Conservation (phyloP, 2,329 filamentous ascomycete genomes). For the Lizonia empirigonia region DNA sequence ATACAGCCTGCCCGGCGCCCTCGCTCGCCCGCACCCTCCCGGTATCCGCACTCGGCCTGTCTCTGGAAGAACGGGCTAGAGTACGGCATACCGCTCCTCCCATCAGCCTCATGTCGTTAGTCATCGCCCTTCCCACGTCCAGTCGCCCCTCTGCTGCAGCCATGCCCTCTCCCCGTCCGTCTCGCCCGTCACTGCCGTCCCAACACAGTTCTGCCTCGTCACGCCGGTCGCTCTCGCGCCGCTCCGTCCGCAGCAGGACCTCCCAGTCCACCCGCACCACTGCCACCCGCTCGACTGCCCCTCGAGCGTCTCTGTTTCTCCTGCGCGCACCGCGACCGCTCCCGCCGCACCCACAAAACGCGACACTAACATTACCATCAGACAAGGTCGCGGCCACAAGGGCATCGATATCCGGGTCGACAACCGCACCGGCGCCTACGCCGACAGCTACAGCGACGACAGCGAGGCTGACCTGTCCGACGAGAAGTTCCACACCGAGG, state of each 20-base stretch:
- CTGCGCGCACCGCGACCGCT: constrained; percentile 24
- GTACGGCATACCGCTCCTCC: constrained; percentile 39
- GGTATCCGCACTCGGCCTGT: constrained; percentile 44
- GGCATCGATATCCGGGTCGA: constrained; percentile 45
- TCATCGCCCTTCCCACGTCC: constrained; percentile 46
- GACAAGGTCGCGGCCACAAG: constrained; percentile 41
- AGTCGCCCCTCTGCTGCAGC: constrained; percentile 11
- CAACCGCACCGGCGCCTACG: constrained; percentile 46
- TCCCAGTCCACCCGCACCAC: constrained; percentile 34
- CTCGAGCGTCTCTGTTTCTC: constrained; percentile 40
- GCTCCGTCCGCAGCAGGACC: constrained; percentile 33
- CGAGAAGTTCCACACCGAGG: constrained; percentile 36
- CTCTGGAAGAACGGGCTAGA: constrained; percentile 49
- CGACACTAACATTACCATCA: constrained; percentile 48
- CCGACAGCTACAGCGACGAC: constrained; percentile 31
- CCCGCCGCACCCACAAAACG: no score
- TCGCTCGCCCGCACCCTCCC: constrained; percentile 28
- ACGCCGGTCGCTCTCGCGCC: constrained; percentile 40
- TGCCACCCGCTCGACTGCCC: constrained; percentile 29
- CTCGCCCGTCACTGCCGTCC: background rate
- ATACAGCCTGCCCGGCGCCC: constrained; percentile 24
- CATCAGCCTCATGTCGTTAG: constrained; percentile 51
- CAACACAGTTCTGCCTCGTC: constrained; percentile 19
- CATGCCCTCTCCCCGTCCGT: constrained; percentile 10
- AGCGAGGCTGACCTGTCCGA: constrained; percentile 43